A percentile compares a stretch with the other conserved stretches of the same genome.
Evolutionary conservation across 371 early-diverging fungal species (phyloP).

Genomic region (Rhizopus delemar): DNA sequence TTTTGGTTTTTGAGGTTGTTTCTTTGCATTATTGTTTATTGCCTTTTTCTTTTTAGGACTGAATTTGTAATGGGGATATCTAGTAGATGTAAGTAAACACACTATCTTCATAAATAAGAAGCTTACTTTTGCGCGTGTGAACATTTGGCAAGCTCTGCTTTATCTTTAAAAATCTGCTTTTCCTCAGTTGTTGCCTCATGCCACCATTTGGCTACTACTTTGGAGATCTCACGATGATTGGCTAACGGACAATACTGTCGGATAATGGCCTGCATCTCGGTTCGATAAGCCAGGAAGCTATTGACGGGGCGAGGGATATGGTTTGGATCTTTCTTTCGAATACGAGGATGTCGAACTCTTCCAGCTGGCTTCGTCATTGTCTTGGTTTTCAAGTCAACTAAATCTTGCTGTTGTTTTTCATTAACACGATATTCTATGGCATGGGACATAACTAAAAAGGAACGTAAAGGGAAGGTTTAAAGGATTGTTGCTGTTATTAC

Average conservation of each 20-base stretch:
- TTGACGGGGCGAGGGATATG: constrained; percentile 57
- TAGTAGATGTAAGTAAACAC: constrained; percentile 8
- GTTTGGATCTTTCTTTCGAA: constrained; percentile 23
- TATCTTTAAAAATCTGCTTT: constrained; percentile 55
- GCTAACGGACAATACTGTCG: constrained; percentile 57
- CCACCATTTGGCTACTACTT: constrained; percentile 73
- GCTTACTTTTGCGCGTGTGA: constrained; percentile 60
- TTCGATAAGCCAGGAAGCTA: constrained; percentile 65
- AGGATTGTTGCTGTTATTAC: constrained; percentile 1
- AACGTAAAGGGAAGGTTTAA: constrained; percentile 11
- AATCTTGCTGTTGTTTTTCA: constrained; percentile 12
- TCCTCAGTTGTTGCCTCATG: constrained; percentile 45
- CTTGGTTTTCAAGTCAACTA: constrained; percentile 7
- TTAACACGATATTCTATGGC: constrained; percentile 12
- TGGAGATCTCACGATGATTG: constrained; percentile 69
- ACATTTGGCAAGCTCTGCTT: constrained; percentile 56
- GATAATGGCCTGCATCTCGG: constrained; percentile 63
- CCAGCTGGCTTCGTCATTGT: constrained; percentile 5
- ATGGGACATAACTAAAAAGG: constrained; percentile 4
- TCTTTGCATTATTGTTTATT: constrained; percentile 1
- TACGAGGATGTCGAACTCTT: constrained; percentile 22
- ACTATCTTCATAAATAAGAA: not conserved
- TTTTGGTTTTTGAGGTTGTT: not conserved
- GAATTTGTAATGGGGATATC: constrained; percentile 74
- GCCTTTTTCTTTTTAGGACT: constrained; percentile 63